Percentiles rank a stretch among this genome's conserved stretches.
phyloP scores from a whole-genome alignment of 169 alveolate species.

The Pseudocohnilembus persalinus region DNA sequence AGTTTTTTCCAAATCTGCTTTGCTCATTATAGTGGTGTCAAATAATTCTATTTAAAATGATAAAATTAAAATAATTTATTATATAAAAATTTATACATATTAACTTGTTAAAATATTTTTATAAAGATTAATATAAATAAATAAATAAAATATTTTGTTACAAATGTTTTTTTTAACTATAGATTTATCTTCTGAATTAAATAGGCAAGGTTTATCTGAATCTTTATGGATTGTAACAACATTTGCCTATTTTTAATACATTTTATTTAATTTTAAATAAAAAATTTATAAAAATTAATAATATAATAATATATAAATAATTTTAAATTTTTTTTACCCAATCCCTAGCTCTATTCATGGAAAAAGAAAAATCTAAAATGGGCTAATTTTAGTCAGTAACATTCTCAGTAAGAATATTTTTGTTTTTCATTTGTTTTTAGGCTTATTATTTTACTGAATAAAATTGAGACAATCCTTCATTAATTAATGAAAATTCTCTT shows the following conservation, averaged over 20 bases:
- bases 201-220: constrained; percentile 19
- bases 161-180: constrained; percentile 11
- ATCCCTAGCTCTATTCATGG: constrained; percentile 20
- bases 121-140: neutral
- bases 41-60: neutral
- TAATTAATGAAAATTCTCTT: constrained; percentile 6
- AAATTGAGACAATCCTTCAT: constrained; percentile 3
- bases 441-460: constrained; percentile 12
- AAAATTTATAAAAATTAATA: no score
- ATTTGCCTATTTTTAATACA: no score
- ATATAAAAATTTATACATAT: no score
- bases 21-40: no score
- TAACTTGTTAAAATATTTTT: no score
- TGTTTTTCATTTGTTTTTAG: constrained; percentile 7
- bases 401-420: constrained; percentile 11
- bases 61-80: no score
- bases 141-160: neutral
- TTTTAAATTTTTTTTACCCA: constrained; percentile 1
- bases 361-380: constrained; percentile 17
- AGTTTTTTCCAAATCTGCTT: no score
- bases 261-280: no score
- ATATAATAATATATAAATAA: no score
- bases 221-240: constrained; percentile 19
- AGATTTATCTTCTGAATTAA: constrained; percentile 17
- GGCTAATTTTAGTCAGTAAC: neutral